Evolutionary conservation across 2,329 filamentous ascomycete species (phyloP), one percentile per base, ranked within the genome.

Genomic region (Xylariaceae sp.): DNA sequence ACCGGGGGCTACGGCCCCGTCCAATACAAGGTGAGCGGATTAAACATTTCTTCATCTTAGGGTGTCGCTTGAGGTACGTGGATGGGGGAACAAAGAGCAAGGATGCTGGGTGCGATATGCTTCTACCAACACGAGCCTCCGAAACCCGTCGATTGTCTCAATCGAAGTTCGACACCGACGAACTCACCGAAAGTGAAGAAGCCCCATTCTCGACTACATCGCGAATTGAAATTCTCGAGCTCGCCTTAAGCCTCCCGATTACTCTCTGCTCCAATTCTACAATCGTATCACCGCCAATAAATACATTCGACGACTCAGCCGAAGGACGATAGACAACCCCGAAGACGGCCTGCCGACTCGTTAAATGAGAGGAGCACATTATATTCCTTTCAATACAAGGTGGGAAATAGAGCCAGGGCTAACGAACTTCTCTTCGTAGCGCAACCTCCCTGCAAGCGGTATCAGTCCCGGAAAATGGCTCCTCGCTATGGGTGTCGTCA

Each of bases 1-100:
- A 69, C 73, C 65, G 93, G 92, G 76, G 93, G 93, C 78, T 98
- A 98, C 72, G 86, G 83, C 69, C 85, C 92, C 70, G 86, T 98
- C 57, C 93, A 98, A 74, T 98, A 96, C 79, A 95, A 95, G 83
- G 87, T 91, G 69, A 64, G 76, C 72, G 49, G 27, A 4, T 21
- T 38, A 23, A 3, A 3, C n/a, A 44, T 23, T 39, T 35, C 27
- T 10, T 42, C 21, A 8, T 36, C 32, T 38, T 51, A 33, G 44
- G n/a, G 19, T 32, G n/a, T 11, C 20, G 29, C n/a, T 14, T n/a
- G 25, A 21, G 5, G 32, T 6, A 25, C 14, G 27, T 20, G 21
- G 16, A 21, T 6, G 20, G 7, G 1, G 14, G 34, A 25, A 16
- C 11, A 23, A 23, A 3, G 6, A 27, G 7, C 21, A 16, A 19